Base-by-base conservation (phyloP, 768 basidiomycete species). In the Leucocoprinus leucothites region DNA sequence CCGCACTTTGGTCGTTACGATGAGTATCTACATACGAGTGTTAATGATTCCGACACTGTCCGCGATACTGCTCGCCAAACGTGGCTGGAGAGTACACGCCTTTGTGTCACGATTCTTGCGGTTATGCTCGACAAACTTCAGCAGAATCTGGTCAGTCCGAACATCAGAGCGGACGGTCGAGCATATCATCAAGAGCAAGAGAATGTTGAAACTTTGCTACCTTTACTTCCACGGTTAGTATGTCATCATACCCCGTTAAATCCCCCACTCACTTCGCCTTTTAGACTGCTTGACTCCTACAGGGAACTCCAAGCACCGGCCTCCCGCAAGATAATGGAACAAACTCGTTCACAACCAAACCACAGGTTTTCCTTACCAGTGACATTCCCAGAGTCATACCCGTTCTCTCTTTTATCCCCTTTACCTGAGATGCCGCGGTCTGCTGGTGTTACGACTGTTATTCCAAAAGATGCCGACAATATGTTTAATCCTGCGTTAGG, bases 1-100 rank as follows among this genome's bases (percentile, higher is more conserved):
- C 93, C 95, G 1, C 87, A 95, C 67, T 91, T 98, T 63, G 95
- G 95, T 22, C 82, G 83, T 25, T 98, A 88, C 64, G 94, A 98
- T 59, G 94, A 95, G 69, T 89, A 84, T 60, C 65, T 76, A 18
- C 81, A 85, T 59, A 80, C 79, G 11, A 77, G 79, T 52, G 70
- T 81, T 1, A 83, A 77, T 52, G 94, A 95, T 59, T 72, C 82
- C 2, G 89, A 94, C 57, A 69, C 64, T 35, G 77, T 73, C 18
- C 78, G 82, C 43, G 93, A 97, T 65, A 74, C 80, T 8, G 86
- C 88, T n/a, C 81, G 90, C 8, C 80, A 96, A 22, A 79, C 76
- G 50, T 98, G 95, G 95, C 65, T 98, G 58, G 95, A 98, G 69
- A 86, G 85, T 58, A 87, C 87, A 55, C 80, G 96, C n/a, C 77